Base-by-base conservation (phyloP, 768 basidiomycete genomes). In the Dacryopinax primogenitus region DNA sequence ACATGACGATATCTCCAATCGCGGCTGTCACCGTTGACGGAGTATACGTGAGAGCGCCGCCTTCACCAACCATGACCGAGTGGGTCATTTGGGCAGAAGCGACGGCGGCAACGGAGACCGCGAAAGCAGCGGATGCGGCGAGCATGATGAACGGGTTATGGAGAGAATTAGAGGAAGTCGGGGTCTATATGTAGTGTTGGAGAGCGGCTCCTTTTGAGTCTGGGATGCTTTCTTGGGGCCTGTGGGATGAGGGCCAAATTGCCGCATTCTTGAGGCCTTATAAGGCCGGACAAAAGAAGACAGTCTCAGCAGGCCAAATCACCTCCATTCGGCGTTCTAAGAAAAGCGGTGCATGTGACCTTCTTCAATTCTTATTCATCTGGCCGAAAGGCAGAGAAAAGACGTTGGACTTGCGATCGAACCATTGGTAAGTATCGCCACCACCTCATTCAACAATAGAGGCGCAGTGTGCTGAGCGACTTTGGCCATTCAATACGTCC, bases 41-140 rank as follows among this genome's bases (percentile, higher is more conserved):
- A 18, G 33, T 44, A 63, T 41, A 69, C 28, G 32, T 33, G 33
- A 67, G 58, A 6, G 34, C 32, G 18, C 45, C 63, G 16, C 33
- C 62, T 33, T 39, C 64, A 33, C 68, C 68, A 64, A 69, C 68
- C 30, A 64, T 63, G 61, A 69, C 64, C 32, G 23, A 34, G 67
- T 69, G 68, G 6, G 63, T 62, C 9, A 62, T 66, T 13, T 66
- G 67, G 18, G 65, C 51, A 35, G 39, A 34, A 33, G 47, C 62
- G 62, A 39, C 33, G 2, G 65, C 62, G 21, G 62, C 39, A 23
- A 62, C 37, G 21, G 47, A 58, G 33, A 51, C 23, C 51, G 66
- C 66, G 26, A 58, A 2, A 58, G 51, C 51, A 44, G 41, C 18
- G 41, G 41, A 6, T 39, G 37, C 37, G 13, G 51, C 51, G 26